Conservation (phyloP, 805 yeast species). For the Blastobotrys americana region DNA sequence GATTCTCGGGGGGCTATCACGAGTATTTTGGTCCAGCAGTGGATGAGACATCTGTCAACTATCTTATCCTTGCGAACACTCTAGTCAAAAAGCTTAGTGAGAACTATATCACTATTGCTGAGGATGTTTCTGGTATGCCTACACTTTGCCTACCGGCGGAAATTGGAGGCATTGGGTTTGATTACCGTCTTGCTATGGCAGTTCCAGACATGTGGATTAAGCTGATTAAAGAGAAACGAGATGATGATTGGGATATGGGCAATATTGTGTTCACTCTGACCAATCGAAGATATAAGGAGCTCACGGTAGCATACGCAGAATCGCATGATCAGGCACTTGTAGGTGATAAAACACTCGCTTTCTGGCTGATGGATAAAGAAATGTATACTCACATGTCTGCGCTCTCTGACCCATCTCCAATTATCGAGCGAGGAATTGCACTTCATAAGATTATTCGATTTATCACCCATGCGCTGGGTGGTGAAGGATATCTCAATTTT, state of each 20-base stretch:
- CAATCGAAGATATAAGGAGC: constrained; percentile 81
- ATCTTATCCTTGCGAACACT: constrained; percentile 85
- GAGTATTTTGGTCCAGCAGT: constrained; percentile 80
- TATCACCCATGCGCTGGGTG: constrained; percentile 85
- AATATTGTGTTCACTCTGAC: constrained; percentile 72
- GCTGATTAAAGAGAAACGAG: constrained; percentile 69
- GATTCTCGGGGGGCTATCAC: constrained; percentile 84
- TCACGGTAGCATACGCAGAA: constrained; percentile 87
- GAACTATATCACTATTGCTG: constrained; percentile 75
- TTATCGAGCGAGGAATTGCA: constrained; percentile 82
- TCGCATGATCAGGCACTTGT: constrained; percentile 97
- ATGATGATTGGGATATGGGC: constrained; percentile 90
- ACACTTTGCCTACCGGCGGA: constrained; percentile 71
- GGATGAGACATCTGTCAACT: constrained; percentile 80
- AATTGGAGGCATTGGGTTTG: constrained; percentile 87
- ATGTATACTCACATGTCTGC: constrained; percentile 95
- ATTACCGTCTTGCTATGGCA: constrained; percentile 93
- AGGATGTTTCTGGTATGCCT: constrained; percentile 97
- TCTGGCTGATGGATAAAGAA: constrained; percentile 97
- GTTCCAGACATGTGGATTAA: constrained; percentile 99
- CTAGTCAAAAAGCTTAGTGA: constrained; percentile 51
- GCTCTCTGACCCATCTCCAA: constrained; percentile 62
- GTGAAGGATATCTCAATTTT: constrained; percentile 92
- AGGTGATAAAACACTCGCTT: constrained; percentile 93
- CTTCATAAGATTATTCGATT: constrained; percentile 87